A percentile compares a stretch with the other conserved stretches of the same genome.
Evolutionary conservation across 345 rosid species (phyloP).

Genomic region (Trapa incisa): DNA sequence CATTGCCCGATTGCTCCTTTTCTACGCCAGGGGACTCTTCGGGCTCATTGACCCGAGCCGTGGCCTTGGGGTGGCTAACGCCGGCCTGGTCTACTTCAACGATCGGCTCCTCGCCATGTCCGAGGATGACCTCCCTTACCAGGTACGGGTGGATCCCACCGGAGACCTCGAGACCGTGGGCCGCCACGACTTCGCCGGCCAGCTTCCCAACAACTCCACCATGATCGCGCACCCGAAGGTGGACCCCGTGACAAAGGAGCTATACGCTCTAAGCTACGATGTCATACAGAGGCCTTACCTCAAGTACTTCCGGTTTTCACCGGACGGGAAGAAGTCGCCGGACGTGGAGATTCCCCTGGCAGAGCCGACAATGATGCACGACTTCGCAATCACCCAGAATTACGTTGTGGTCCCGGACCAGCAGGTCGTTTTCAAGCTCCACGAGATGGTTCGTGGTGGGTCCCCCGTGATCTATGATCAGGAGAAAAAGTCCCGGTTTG

Average conservation of each 20-base stretch:
- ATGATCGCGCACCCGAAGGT: constrained; percentile 76
- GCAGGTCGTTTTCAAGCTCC: constrained; percentile 59
- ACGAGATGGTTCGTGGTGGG: constrained; percentile 56
- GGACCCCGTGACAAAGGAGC: constrained; percentile 49
- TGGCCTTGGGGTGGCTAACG: constrained; percentile 44
- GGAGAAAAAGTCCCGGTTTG: constrained; percentile 40
- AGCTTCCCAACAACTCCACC: constrained; percentile 28
- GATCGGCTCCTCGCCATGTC: constrained; percentile 33
- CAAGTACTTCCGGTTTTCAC: constrained; percentile 41
- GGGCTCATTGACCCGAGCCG: constrained; percentile 49
- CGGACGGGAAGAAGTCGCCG: constrained; percentile 35
- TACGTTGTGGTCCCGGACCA: constrained; percentile 56
- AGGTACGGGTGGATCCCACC: constrained; percentile 18
- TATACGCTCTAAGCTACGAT: constrained; percentile 51
- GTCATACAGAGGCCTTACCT: constrained; percentile 42
- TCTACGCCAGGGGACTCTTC: constrained; percentile 53
- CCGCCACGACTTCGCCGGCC: constrained; percentile 32
- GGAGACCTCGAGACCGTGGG: constrained; percentile 35
- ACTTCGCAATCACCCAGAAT: constrained; percentile 50
- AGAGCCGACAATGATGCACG: constrained; percentile 61
- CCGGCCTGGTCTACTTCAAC: constrained; percentile 31
- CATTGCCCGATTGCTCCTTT: constrained; percentile 50
- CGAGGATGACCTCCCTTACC: constrained; percentile 47
- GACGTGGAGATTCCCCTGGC: constrained; percentile 33
- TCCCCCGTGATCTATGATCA: constrained; percentile 55